Evolutionary conservation across 306 rosid genomes (phyloP).

Genomic region (Cucumis sativus): DNA sequence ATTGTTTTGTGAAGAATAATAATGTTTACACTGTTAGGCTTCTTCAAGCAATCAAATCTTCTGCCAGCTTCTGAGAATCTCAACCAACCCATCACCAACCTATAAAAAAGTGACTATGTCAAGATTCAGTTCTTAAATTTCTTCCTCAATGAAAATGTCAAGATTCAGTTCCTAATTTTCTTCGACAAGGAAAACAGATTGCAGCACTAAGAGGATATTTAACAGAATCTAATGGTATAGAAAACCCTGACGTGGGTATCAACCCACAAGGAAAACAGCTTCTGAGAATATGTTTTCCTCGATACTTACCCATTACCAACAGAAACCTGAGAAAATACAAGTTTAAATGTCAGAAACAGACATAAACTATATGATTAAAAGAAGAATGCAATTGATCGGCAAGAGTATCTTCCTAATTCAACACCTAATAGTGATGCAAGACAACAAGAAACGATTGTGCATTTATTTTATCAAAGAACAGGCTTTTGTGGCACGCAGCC

Average conservation of each 20-base stretch:
- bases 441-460: not conserved
- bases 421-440: not conserved
- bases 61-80: conserved; percentile 55
- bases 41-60: conserved; percentile 58
- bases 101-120: conserved; percentile 20
- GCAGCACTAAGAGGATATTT: not conserved
- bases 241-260: not conserved
- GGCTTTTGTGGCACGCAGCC: not conserved
- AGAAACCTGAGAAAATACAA: conserved; percentile 51
- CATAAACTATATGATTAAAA: not conserved
- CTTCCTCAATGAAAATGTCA: not conserved
- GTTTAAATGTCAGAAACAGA: conserved; percentile 8
- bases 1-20: not conserved
- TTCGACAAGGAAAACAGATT: not conserved
- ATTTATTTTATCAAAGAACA: not conserved
- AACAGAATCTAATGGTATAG: not conserved
- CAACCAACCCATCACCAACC: conserved; percentile 91
- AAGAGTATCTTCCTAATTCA: not conserved
- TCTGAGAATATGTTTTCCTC: conserved; percentile 8
- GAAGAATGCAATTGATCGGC: not conserved
- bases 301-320: conserved; percentile 69
- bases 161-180: not conserved
- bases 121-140: not conserved
- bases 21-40: conserved; percentile 64
- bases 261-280: not conserved